These are phyloP conservation scores for Ascochyta clinopodiicola DNA, from an alignment of 2,329 filamentous ascomycete species.

Conservation along the genomic window DNA sequence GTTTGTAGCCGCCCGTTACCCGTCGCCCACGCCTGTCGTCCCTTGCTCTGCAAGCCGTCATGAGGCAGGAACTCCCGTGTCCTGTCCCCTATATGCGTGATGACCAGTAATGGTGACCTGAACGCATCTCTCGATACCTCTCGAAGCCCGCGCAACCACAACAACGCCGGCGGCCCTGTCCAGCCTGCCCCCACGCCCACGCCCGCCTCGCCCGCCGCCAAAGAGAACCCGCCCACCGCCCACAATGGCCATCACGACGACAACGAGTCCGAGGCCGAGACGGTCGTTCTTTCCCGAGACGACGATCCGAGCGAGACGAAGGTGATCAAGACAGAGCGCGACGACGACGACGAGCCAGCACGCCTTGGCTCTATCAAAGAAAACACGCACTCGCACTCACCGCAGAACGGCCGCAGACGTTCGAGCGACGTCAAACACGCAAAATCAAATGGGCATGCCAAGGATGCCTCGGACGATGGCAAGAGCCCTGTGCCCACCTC, in stretches of 20 bases:
- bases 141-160: slow-evolving; percentile 21
- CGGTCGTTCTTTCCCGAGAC: slow-evolving; percentile 53
- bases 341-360: slow-evolving; percentile 34
- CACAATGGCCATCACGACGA: slow-evolving; percentile 45
- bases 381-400: slow-evolving; percentile 32
- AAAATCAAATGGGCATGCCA: slow-evolving; percentile 38
- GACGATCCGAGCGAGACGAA: slow-evolving; percentile 50
- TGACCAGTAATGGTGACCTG: slow-evolving; percentile 50
- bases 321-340: slow-evolving; percentile 50
- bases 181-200: slow-evolving; percentile 22
- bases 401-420: slow-evolving; percentile 36
- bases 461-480: slow-evolving; percentile 38
- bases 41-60: slow-evolving; percentile 43
- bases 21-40: slow-evolving; percentile 24
- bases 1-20: slow-evolving; percentile 11
- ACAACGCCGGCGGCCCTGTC: neutral
- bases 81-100: slow-evolving; percentile 48
- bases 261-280: slow-evolving; percentile 59
- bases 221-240: slow-evolving; percentile 21
- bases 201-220: slow-evolving; percentile 29
- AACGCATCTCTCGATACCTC: slow-evolving; percentile 33
- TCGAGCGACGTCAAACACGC: slow-evolving; percentile 30
- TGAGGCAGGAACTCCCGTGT: slow-evolving; percentile 49
- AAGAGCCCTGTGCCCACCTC: slow-evolving; percentile 45
- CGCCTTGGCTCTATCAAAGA: slow-evolving; percentile 39